Base-by-base conservation (phyloP, 2,329 filamentous ascomycete species). In the Chaetomiaceae sp. region DNA sequence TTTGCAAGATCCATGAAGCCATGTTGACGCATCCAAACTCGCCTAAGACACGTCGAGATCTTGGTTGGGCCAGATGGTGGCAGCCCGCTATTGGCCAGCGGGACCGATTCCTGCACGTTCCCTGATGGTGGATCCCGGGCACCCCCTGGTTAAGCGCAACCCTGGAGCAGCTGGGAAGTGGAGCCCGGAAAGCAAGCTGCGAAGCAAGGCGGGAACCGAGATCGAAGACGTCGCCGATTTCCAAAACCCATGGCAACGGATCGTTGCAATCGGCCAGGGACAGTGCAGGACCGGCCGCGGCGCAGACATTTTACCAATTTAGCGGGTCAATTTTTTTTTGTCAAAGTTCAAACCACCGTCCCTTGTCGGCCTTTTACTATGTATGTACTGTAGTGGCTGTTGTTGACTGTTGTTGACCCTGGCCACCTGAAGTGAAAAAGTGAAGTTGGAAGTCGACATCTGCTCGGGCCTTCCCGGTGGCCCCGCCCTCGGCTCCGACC, bases 21-120 rank as follows among this genome's bases (percentile, higher is more conserved):
- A 36, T 41, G 38, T 48, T 27, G 34, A 45, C 40, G 43, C 48
- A 36, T 33, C 13, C 32, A 47, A 48, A 37, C 23, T 44, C 34
- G 25, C 27, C n/a, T n/a, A n/a, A 38, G 47, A 30, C 38, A 13
- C 27, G 49, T 42, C 44, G 34, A 52, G 48, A 54, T 60, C 51
- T 45, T 51, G 52, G 45, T 34, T 36, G 40, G 41, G 48, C 44
- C 33, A 40, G 30, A n/a, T 30, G 51, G 36, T 59, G 58, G 54
- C 60, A 51, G 46, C 29, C 51, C n/a, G 49, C 45, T 30, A 64
- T 62, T 64, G 58, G 62, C 43, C 53, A 53, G 18, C 8, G 38
- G 5, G 3, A 20, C 9, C 33, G 32, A 20, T 10, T 11, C 21
- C 36, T 47, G 43, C 50, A 36, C 10, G 29, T 10, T 32, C 59